Base-by-base conservation (phyloP, 164 flowering plant genomes). In the Annona cherimola region DNA sequence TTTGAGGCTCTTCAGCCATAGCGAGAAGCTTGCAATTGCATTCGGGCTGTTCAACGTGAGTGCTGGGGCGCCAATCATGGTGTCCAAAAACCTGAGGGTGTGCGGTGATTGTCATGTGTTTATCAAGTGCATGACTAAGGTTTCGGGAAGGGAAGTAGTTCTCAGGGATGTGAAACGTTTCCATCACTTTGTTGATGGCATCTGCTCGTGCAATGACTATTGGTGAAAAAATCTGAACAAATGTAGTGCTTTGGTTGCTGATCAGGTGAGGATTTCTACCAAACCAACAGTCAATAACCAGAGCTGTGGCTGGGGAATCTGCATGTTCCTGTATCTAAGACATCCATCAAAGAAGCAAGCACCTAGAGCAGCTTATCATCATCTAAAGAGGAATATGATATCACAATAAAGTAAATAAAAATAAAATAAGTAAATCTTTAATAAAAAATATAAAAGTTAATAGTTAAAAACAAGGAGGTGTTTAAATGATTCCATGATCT, bases 31-130 rank as follows among this genome's bases (percentile, higher is more conserved):
- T 43, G 97, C 91, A 39, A 85, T 91, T 66, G 87, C 81, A 20
- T 92, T 86, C 68, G 92, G 89, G 35, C 79, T 90, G 71, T 81
- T 90, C 35, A 86, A 84, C 71, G 83, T 89, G 54, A 81, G 82
- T 42, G 70, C 84, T 55, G 94, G 97, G 67, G 80, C 84, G 71
- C 79, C 87, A 42, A 85, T 91, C 44, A 71, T 89, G 69, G 84
- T 89, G 4, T 81, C 84, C n/a, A 89, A 87, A 81, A 89, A 86
- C 66, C 76, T 91, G 14, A 75, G 94, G 54, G 84, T 86, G 20
- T 90, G 93, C 68, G 76, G 59, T 14, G 94, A 90, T 74, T 88
- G 94, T 78, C 89, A 88, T 72, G 80, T 77, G 2, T 91, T 86
- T 0, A 87, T 74, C 19, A 87, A 88, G 72, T 82, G 75, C 39